These are phyloP conservation scores for Talaromyces nanjingensis DNA, from an alignment of 495 filamentous ascomycete species.

Conservation along the genomic window DNA sequence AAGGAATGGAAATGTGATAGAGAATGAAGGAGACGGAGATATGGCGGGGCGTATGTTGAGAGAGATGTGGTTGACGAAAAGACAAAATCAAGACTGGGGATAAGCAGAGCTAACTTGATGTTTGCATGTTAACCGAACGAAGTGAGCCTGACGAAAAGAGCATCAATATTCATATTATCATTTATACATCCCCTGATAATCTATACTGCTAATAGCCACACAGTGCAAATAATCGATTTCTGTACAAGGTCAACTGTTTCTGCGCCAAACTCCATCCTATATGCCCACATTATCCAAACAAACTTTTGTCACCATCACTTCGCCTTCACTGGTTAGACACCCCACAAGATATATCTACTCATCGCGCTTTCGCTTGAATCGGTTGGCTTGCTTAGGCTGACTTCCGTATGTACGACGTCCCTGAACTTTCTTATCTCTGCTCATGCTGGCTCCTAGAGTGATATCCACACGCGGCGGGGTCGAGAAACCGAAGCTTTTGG, in stretches of 20 bases:
- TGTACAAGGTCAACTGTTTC: not conserved
- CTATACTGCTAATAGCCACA: not conserved
- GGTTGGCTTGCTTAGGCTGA: conserved; percentile 45
- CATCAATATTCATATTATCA: not conserved
- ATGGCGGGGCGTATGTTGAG: not conserved
- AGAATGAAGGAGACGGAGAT: not conserved
- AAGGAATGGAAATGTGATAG: not conserved
- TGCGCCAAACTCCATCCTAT: conserved; percentile 6
- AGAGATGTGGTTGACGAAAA: not conserved
- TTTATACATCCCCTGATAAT: not conserved
- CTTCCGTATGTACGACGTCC: conserved; percentile 76
- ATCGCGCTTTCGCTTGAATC: conserved; percentile 41
- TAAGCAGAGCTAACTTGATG: no score
- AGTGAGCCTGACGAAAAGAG: not conserved
- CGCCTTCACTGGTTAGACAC: not conserved
- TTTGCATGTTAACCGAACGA: no score
- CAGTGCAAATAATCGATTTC: not conserved
- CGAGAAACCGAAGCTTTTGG: conserved; percentile 86
- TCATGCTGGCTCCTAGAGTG: conserved; percentile 78
- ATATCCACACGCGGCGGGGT: conserved; percentile 90
- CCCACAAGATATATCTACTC: conserved; percentile 7
- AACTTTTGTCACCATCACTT: not conserved
- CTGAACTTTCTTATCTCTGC: conserved; percentile 73
- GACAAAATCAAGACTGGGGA: not conserved
- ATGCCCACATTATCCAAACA: not conserved